Evolutionary conservation across 768 basidiomycete species (phyloP).

Genomic region (Amanita jacksonii): DNA sequence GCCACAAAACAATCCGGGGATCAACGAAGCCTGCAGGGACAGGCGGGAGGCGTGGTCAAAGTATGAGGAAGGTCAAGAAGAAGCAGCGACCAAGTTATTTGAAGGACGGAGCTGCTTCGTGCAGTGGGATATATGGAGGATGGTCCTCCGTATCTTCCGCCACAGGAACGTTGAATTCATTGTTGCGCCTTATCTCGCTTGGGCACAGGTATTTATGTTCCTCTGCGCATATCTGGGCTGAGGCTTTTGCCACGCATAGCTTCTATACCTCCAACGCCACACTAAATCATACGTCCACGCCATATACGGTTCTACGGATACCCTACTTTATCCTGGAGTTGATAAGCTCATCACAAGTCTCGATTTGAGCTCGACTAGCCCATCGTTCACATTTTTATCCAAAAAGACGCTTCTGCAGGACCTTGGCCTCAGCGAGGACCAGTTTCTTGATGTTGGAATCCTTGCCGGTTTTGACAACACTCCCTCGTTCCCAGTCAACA

Average conservation of each 20-base stretch:
- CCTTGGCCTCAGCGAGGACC: conserved; percentile 68
- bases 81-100: conserved; percentile 78
- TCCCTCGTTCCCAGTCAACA: conserved; percentile 71
- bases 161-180: conserved; percentile 94
- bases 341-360: conserved; percentile 87
- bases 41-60: conserved; percentile 83
- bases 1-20: conserved; percentile 45
- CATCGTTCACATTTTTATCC: conserved; percentile 77
- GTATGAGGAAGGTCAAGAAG: conserved; percentile 89
- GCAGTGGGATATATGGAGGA: conserved; percentile 92
- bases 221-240: conserved; percentile 3
- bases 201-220: conserved; percentile 74
- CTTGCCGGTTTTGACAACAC: conserved; percentile 84
- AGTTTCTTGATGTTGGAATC: conserved; percentile 91
- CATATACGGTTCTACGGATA: conserved; percentile 85
- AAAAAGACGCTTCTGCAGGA: conserved; percentile 57
- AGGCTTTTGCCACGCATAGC: conserved; percentile 31
- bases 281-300: conserved; percentile 91
- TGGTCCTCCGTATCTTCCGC: conserved; percentile 86
- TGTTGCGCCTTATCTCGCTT: conserved; percentile 90
- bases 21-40: conserved; percentile 64
- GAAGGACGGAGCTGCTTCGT: conserved; percentile 61
- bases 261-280: conserved; percentile 93
- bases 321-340: conserved; percentile 77
- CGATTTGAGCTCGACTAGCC: conserved; percentile 58